Conservation (phyloP, 75 land plant species). For the Isoetes taiwanensis region DNA sequence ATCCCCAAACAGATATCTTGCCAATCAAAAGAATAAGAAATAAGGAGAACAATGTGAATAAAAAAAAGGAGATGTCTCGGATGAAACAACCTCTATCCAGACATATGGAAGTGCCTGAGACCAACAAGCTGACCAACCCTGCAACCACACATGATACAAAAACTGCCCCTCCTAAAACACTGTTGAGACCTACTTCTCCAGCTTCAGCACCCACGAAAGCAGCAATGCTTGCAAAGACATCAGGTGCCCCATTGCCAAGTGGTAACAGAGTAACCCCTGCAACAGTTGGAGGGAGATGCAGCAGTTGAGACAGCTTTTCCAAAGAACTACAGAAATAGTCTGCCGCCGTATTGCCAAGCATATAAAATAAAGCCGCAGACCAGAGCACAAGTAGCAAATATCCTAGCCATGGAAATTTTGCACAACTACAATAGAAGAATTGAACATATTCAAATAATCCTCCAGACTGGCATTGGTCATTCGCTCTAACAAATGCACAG, state of each 20-base stretch:
- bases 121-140: conserved; percentile 44
- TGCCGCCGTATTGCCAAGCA: conserved; percentile 81
- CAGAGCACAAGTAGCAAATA: conserved; percentile 39
- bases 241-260: conserved; percentile 87
- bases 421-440: conserved; percentile 57
- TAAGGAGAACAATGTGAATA: conserved; percentile 35
- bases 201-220: conserved; percentile 60
- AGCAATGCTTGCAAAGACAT: conserved; percentile 88
- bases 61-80: conserved; percentile 58
- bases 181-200: conserved; percentile 76
- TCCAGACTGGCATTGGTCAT: conserved; percentile 46
- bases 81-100: conserved; percentile 37
- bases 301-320: conserved; percentile 53
- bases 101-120: too few species aligned
- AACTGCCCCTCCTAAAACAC: conserved; percentile 69
- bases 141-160: conserved; percentile 78
- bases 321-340: conserved; percentile 73
- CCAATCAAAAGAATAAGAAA: conserved; percentile 40
- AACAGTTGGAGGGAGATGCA: conserved; percentile 61
- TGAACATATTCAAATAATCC: conserved; percentile 51
- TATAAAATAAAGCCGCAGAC: conserved; percentile 61
- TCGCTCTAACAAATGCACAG: conserved; percentile 49
- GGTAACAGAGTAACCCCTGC: conserved; percentile 87
- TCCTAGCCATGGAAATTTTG: conserved; percentile 22
- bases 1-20: conserved; percentile 37